A percentile compares a stretch with the other conserved stretches of the same genome.
Evolutionary conservation across 495 filamentous ascomycete genomes (phyloP).

Genomic region (Penicillium cosmopolitanum): DNA sequence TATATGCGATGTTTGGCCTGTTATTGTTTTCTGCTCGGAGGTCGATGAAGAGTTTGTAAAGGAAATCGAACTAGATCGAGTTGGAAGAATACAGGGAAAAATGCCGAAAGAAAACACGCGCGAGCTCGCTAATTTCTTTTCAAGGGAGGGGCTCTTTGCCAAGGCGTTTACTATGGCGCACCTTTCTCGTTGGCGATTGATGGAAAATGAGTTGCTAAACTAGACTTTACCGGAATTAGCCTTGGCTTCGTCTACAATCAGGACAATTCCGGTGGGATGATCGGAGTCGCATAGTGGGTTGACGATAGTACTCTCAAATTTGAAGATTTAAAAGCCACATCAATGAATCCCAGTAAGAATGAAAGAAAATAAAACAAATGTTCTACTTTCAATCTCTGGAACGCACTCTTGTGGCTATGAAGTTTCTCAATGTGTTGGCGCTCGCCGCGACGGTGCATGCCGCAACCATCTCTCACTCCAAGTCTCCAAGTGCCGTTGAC

Average conservation of each 20-base stretch:
- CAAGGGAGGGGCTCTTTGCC: neutral
- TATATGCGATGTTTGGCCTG: neutral
- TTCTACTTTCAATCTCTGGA: neutral
- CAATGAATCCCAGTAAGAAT: neutral
- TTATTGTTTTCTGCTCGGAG: neutral
- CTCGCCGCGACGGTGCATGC: conserved; percentile 23
- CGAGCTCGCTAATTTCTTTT: neutral
- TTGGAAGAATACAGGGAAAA: neutral
- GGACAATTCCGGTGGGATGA: conserved; percentile 39
- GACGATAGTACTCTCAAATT: neutral
- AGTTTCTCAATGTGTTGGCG: conserved; percentile 22
- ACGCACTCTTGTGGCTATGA: conserved; percentile 18
- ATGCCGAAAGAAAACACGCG: neutral
- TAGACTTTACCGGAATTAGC: neutral
- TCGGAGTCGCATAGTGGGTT: neutral
- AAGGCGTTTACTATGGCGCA: neutral
- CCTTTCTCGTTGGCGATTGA: conserved; percentile 7
- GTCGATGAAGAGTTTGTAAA: too few species aligned
- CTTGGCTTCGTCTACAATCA: conserved; percentile 18
- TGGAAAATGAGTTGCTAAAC: conserved; percentile 8
- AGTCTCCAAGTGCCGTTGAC: conserved; percentile 18
- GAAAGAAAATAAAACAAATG: neutral
- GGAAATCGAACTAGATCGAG: neutral
- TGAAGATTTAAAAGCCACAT: conserved; percentile 15
- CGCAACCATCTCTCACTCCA: conserved; percentile 11